Base-by-base conservation (phyloP, 1,139 yeast genomes). In the Candida tetrigidarum region DNA sequence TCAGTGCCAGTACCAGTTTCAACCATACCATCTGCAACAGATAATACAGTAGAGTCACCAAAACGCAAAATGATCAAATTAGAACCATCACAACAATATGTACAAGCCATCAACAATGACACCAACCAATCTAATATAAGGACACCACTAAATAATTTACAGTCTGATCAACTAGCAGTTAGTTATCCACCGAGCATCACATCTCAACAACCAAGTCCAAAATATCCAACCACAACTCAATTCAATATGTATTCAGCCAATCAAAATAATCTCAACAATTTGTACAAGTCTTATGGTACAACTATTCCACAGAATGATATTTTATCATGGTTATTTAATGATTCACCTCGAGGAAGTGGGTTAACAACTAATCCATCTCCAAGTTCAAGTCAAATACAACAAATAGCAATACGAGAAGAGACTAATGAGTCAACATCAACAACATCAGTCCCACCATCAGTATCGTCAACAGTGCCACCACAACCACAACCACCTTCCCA, bases 321-420 rank as follows among this genome's bases (percentile, higher is more conserved):
- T 20, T 52, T 71, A 10, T 65, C 71, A 11, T 71, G 76, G 76
- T 52, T 71, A 5, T 42, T 42, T 14, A 42, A 26, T 23, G 45
- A 42, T 16, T 22, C 39, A 11, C 44, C 44, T 4, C 44, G 35
- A 25, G 44, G 41, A 15, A 39, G 27, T 43, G 27, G 28, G 14
- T 6, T 32, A 12, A 26, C 1, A 29, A 9, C 12, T 5, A 15
- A 32, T 18, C 18, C 23, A 2, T 32, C 35, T 3, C 35, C 35
- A 5, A 23, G 18, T 10, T 32, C 35, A 11, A 32, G 10, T 19
- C 35, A 32, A 18, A 32, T 32, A 18, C 35, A 18, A 12, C 35
- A 32, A 19, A 12, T 28, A 7, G 9, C 18, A 5, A 22, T 22
- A 7, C 25, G 9, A 7, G 25, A 22, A 10, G 9, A 22, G 9